Percentiles rank a stretch among this genome's conserved stretches.
Evolutionary conservation across 139 green algal genomes (phyloP).

Genomic region (Micromonas pusilla): DNA sequence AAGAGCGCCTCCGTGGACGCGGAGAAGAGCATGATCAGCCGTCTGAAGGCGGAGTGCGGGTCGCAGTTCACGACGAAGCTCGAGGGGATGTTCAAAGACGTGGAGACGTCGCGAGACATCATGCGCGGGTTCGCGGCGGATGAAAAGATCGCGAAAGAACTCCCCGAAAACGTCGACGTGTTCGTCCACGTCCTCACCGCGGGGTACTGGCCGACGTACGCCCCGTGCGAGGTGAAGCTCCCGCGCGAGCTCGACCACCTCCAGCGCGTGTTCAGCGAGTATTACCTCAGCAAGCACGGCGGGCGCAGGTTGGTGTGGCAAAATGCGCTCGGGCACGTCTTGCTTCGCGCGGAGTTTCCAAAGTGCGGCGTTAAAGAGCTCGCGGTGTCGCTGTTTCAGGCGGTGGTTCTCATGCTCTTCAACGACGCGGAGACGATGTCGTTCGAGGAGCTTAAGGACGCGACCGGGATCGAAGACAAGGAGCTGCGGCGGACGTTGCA

Average conservation of each 20-base stretch:
- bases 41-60: constrained; percentile 95
- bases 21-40: constrained; percentile 89
- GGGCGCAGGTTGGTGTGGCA: constrained; percentile 89
- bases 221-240: constrained; percentile 68
- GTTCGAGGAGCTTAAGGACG: constrained; percentile 59
- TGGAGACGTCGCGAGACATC: constrained; percentile 70
- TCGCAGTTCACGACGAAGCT: constrained; percentile 95
- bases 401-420: constrained; percentile 92
- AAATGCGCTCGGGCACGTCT: constrained; percentile 69
- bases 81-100: constrained; percentile 97
- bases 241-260: constrained; percentile 62
- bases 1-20: constrained; percentile 76
- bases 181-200: constrained; percentile 84
- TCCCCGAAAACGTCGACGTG: constrained; percentile 36
- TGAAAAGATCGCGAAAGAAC: not conserved
- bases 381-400: constrained; percentile 77
- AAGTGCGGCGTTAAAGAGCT: constrained; percentile 85
- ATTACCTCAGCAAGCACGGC: constrained; percentile 89
- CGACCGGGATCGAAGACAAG: constrained; percentile 57
- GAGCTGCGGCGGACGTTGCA: constrained; percentile 88
- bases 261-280: constrained; percentile 70
- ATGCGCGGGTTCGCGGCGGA: constrained; percentile 57
- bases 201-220: constrained; percentile 92
- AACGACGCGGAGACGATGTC: constrained; percentile 64
- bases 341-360: constrained; percentile 72